Evolutionary conservation across 2,329 filamentous ascomycete genomes (phyloP), one percentile per base, ranked within the genome.

Genomic region (Xylaria sp.): DNA sequence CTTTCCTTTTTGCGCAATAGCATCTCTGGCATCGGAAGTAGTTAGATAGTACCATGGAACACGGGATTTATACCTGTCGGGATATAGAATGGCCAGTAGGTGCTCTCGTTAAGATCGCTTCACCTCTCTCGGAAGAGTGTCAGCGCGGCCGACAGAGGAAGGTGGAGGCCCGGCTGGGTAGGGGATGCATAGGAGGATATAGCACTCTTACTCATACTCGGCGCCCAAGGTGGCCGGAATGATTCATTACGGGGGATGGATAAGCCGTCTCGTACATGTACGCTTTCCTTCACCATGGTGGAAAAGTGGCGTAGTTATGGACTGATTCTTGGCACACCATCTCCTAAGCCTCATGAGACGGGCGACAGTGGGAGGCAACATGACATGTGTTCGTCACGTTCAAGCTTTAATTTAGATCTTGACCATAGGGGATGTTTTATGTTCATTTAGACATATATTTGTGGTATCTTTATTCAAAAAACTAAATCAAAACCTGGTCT

Each of bases 391-490:
- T 17, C 14, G 12, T 45, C 39, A 45, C 12, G 39, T 14, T 12
- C 21, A 47, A 17, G 17, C 2, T 17, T 42, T 9, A 2, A 9
- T 39, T 9, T 36, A 55, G 19, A 5, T 34, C 42, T 50, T 24
- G 21, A n/a, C n/a, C 30, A 42, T 55, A 19, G 7, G 4, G 47
- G n/a, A 19, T 21, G 19, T 12, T 48, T 59, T 24, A 59, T 60
- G 17, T 34, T 53, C 34, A 61, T 51, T 45, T 21, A 17, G 21
- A 65, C 14, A 47, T 57, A 17, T 50, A 17, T 30, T 21, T 47
- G 24, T 61, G 67, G 62, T 69, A 69, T 69, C 54, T 55, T 51
- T 21, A 56, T 27, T 21, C 21, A 6, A 55, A 58, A 61, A 60
- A 11, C 56, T 24, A 32, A 53, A 2, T n/a, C 39, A 45, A 53